Percentiles rank a stretch among this genome's conserved stretches.
These are phyloP conservation scores for Seminavis robusta DNA, from an alignment of 108 stramenopile genomes.

Conservation along the genomic window DNA sequence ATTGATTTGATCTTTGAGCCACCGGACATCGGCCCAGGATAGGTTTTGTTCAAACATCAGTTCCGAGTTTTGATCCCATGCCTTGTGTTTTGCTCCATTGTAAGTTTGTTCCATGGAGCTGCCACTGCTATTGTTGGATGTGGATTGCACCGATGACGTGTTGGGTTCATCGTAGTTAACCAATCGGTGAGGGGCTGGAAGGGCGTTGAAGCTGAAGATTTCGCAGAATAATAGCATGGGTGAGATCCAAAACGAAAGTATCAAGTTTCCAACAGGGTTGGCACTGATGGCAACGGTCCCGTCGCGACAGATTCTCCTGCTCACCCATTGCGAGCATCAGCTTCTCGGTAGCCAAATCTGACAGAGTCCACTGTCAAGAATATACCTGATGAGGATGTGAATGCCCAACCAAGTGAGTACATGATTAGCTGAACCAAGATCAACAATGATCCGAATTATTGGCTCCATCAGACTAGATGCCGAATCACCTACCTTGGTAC, in stretches of 20 bases:
- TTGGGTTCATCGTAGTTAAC: constrained; percentile 65
- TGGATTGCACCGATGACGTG: not conserved
- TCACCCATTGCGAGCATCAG: constrained; percentile 69
- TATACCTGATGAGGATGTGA: too few relatives aligned
- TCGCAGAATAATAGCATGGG: not conserved
- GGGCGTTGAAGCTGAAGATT: constrained; percentile 39
- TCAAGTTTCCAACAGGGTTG: too few relatives aligned
- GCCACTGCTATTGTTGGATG: not conserved
- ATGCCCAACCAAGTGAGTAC: not conserved
- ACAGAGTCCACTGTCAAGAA: constrained; percentile 83
- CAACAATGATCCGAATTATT: not conserved
- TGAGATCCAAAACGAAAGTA: not conserved
- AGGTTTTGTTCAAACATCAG: constrained; percentile 71
- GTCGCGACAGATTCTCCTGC: not conserved
- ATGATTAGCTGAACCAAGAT: not conserved
- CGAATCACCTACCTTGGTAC: constrained; percentile 29
- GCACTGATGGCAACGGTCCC: not conserved
- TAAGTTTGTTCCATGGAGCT: constrained; percentile 41
- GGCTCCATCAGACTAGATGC: not conserved
- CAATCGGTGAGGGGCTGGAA: constrained; percentile 69
- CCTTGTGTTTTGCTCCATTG: constrained; percentile 47
- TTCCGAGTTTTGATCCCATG: constrained; percentile 88
- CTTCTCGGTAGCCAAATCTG: constrained; percentile 83
- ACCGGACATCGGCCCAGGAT: constrained; percentile 84
- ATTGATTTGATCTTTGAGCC: constrained; percentile 53